These are phyloP conservation scores for Penicillium sp. DNA, from an alignment of 2,329 filamentous ascomycete species.

Conservation along the genomic window DNA sequence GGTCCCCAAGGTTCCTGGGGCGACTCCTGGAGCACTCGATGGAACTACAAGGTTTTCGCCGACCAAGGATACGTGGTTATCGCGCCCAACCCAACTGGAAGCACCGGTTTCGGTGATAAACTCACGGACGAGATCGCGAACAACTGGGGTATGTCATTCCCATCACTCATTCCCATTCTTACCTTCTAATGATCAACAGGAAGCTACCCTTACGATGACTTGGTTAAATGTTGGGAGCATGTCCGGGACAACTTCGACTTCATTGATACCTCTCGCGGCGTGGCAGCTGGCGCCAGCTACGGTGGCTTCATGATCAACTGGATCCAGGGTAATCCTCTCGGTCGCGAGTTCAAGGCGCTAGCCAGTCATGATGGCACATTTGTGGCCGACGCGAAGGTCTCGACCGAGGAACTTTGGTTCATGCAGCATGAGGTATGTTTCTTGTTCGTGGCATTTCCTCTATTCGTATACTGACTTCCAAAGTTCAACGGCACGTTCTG, in stretches of 20 bases:
- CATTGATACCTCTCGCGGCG: constrained; percentile 37
- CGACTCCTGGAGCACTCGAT: constrained; percentile 75
- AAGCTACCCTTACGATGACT: constrained; percentile 68
- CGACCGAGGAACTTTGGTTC: constrained; percentile 53
- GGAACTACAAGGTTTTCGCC: constrained; percentile 83
- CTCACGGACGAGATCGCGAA: constrained; percentile 72
- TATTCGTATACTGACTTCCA: neutral
- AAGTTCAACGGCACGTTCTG: constrained; percentile 50
- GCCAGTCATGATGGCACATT: constrained; percentile 88
- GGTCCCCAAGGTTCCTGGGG: constrained; percentile 75
- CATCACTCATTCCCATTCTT: no score
- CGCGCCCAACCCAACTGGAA: constrained; percentile 78
- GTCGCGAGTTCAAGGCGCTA: constrained; percentile 79
- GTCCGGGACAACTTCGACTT: constrained; percentile 46
- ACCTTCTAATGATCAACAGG: constrained; percentile 15
- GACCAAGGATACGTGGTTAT: constrained; percentile 85
- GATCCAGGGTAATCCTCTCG: constrained; percentile 84
- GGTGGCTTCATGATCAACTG: constrained; percentile 61
- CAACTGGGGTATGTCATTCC: constrained; percentile 64
- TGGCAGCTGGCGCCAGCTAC: constrained; percentile 42
- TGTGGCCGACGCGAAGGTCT: constrained; percentile 53
- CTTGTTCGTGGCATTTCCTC: neutral
- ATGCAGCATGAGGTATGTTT: constrained; percentile 44
- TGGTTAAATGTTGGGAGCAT: constrained; percentile 74
- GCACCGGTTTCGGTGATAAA: constrained; percentile 75